Evolutionary conservation across 1,284 basidiomycete species (phyloP).

Genomic region (Cerioporus squamosus): DNA sequence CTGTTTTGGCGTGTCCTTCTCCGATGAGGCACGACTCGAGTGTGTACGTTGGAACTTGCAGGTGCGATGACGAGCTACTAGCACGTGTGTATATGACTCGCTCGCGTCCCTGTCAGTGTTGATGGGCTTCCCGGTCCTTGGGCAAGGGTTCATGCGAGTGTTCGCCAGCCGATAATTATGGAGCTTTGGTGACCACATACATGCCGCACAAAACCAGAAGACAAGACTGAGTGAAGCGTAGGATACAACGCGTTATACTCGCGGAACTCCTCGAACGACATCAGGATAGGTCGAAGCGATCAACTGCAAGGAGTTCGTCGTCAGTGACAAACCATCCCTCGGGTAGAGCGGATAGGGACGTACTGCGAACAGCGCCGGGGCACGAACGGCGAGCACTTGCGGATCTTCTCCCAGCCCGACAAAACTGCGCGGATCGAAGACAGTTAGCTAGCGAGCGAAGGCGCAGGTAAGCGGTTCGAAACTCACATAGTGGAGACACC

Average conservation of each 20-base stretch:
- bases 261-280: conserved; percentile 57
- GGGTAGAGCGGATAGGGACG: conserved; percentile 22
- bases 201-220: too few species aligned
- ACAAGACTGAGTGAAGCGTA: too few species aligned
- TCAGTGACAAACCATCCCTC: not conserved
- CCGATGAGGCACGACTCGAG: too few species aligned
- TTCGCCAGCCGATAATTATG: too few species aligned
- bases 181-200: too few species aligned
- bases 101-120: too few species aligned
- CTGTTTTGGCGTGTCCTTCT: too few species aligned
- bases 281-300: conserved; percentile 65
- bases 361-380: conserved; percentile 73
- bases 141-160: too few species aligned
- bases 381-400: conserved; percentile 72
- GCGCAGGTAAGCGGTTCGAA: not conserved
- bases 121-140: too few species aligned
- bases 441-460: conserved; percentile 1
- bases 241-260: conserved; percentile 22
- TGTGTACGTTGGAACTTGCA: too few species aligned
- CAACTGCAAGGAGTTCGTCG: conserved; percentile 42
- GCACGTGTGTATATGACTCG: too few species aligned
- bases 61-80: too few species aligned
- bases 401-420: conserved; percentile 86
- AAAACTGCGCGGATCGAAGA: conserved; percentile 52
- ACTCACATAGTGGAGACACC: conserved; percentile 83